phyloP scores from a whole-genome alignment of 345 rosid genomes.

The Salix caprea region DNA sequence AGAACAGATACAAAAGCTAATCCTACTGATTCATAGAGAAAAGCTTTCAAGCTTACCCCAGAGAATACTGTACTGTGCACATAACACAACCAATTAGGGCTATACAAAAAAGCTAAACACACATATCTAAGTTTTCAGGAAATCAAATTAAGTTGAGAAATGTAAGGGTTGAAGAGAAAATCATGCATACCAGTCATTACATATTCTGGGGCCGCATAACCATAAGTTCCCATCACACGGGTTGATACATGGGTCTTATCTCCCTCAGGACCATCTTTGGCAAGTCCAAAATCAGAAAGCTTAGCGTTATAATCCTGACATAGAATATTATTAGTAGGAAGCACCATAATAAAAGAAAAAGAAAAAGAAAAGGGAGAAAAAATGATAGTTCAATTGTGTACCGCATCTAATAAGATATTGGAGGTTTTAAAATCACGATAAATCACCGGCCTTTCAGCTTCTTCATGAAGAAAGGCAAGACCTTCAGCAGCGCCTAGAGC shows the following conservation, averaged over 20 bases:
- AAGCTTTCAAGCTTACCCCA: neutral
- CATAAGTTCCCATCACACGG: slow-evolving; percentile 96
- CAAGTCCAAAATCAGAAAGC: slow-evolving; percentile 96
- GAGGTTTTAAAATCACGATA: slow-evolving; percentile 98
- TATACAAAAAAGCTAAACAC: neutral
- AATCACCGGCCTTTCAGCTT: slow-evolving; percentile 88
- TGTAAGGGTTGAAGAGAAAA: neutral
- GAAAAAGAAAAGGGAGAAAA: neutral
- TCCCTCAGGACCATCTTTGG: slow-evolving; percentile 98
- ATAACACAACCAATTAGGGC: neutral
- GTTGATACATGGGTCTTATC: slow-evolving; percentile 98
- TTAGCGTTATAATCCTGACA: slow-evolving; percentile 90
- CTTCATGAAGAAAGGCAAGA: slow-evolving; percentile 96
- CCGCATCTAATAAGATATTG: slow-evolving; percentile 85
- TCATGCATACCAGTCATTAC: slow-evolving; percentile 84
- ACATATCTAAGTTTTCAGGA: neutral
- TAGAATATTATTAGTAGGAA: slow-evolving; percentile 18
- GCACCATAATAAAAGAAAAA: neutral
- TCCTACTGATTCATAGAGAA: neutral
- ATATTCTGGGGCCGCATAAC: slow-evolving; percentile 97
- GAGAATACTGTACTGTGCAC: neutral
- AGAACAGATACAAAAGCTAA: neutral
- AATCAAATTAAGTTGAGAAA: neutral
- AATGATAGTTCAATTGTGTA: slow-evolving; percentile 27
- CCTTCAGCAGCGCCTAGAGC: slow-evolving; percentile 96